Conservation (phyloP, 768 basidiomycete species). For the Strobilomyces dryophilus region DNA sequence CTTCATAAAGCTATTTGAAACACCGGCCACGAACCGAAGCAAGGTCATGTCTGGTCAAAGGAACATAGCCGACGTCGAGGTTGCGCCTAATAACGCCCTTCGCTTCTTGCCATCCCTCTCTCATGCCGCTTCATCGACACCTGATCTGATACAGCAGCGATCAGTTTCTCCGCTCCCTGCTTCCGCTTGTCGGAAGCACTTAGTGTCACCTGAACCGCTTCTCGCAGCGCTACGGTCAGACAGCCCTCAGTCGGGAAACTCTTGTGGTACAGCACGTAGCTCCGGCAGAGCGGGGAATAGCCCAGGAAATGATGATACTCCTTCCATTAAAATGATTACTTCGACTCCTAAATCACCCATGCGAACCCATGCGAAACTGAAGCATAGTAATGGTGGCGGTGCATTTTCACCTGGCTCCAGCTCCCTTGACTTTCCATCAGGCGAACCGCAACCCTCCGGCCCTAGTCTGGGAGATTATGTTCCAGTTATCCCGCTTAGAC, state of each 20-base stretch:
- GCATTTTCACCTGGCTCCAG: slow-evolving; percentile 14
- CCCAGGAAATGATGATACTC: slow-evolving; percentile 36
- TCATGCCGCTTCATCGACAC: slow-evolving; percentile 56
- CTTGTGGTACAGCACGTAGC: slow-evolving; percentile 30
- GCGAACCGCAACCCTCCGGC: slow-evolving; percentile 34
- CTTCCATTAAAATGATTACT: slow-evolving; percentile 29
- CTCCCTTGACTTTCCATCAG: slow-evolving; percentile 31
- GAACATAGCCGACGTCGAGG: slow-evolving; percentile 23
- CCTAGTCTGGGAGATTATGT: slow-evolving; percentile 31
- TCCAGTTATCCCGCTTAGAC: slow-evolving; percentile 41
- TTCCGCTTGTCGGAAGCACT: slow-evolving; percentile 40
- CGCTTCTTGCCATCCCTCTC: slow-evolving; percentile 30
- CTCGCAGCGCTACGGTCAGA: slow-evolving; percentile 53
- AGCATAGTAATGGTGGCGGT: slow-evolving; percentile 9
- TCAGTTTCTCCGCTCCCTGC: slow-evolving; percentile 36
- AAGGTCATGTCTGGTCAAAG: slow-evolving; percentile 44
- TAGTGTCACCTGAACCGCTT: slow-evolving; percentile 45
- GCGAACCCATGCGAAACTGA: slow-evolving; percentile 34
- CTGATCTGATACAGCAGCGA: slow-evolving; percentile 45
- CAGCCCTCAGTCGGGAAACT: slow-evolving; percentile 48
- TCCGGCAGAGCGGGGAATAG: slow-evolving; percentile 15
- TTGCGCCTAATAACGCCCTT: slow-evolving; percentile 35
- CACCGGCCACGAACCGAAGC: slow-evolving; percentile 41
- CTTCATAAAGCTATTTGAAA: slow-evolving; percentile 59
- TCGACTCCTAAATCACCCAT: slow-evolving; percentile 52